Conservation (phyloP, 345 rosid species). For the Linum usitatissimum region DNA sequence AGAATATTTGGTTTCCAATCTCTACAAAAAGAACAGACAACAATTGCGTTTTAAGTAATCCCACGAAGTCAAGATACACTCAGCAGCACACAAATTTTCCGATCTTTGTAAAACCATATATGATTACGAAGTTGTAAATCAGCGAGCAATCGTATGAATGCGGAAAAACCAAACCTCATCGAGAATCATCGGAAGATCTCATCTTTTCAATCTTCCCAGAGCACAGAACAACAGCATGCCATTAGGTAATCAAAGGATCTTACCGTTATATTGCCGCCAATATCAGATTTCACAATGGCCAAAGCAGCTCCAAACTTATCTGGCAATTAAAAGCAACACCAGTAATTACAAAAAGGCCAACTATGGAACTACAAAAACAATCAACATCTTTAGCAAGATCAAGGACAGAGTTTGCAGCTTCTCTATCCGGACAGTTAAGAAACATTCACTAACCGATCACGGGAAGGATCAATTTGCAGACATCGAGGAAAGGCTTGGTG, state of each 20-base stretch:
- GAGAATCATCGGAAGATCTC: neutral
- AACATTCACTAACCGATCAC: conserved; percentile 42
- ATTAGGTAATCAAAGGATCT: conserved; percentile 6
- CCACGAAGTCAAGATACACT: neutral
- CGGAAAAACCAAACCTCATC: no score
- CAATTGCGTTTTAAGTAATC: neutral
- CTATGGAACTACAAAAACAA: neutral
- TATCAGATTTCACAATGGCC: conserved; percentile 78
- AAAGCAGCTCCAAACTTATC: conserved; percentile 93
- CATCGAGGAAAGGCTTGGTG: conserved; percentile 73
- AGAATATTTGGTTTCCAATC: conserved; percentile 71
- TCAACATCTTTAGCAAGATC: neutral
- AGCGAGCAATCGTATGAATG: no score
- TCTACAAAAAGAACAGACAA: conserved; percentile 30
- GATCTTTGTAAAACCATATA: neutral
- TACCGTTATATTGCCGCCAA: conserved; percentile 86
- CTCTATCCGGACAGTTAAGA: no score
- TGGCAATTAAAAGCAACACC: conserved; percentile 14
- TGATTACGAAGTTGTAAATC: neutral
- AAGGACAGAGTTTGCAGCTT: no score
- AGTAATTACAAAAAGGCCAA: neutral
- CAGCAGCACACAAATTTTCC: neutral
- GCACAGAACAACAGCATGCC: neutral
- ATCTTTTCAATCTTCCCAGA: neutral
- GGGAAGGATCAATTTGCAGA: conserved; percentile 78